A percentile compares a stretch with the other conserved stretches of the same genome.
phyloP scores from a whole-genome alignment of 2,329 filamentous ascomycete genomes.

The Ceratocystis variospora region DNA sequence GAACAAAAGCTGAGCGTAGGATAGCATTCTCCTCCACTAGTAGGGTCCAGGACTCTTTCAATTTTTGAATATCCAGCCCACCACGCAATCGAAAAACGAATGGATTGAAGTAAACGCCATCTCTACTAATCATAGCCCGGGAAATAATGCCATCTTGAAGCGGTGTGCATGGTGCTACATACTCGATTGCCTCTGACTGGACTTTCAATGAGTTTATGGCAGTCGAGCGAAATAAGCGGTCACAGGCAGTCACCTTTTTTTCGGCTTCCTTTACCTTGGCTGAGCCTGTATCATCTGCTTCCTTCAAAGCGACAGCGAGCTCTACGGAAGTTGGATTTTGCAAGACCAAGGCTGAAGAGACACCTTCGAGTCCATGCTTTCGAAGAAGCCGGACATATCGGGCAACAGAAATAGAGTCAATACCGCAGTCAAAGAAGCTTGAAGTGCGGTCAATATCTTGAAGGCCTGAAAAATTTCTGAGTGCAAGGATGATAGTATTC shows the following conservation, averaged over 20 bases:
- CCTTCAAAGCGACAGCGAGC: constrained; percentile 30
- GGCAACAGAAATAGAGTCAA: constrained; percentile 78
- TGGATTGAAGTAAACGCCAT: constrained; percentile 56
- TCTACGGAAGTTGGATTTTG: constrained; percentile 41
- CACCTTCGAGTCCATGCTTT: constrained; percentile 43
- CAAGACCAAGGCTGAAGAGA: constrained; percentile 54
- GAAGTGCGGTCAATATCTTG: constrained; percentile 38
- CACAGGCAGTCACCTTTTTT: constrained; percentile 50
- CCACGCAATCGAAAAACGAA: constrained; percentile 48
- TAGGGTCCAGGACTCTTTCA: constrained; percentile 45
- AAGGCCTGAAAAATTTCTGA: constrained; percentile 39
- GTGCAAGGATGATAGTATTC: constrained; percentile 35
- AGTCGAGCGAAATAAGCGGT: constrained; percentile 43
- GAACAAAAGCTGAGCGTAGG: constrained; percentile 57
- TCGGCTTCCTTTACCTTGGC: constrained; percentile 26
- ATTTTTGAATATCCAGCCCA: constrained; percentile 30
- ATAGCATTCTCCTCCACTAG: constrained; percentile 45
- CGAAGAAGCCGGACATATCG: constrained; percentile 53
- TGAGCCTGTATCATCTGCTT: background rate
- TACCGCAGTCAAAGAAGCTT: constrained; percentile 71
- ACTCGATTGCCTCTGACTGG: constrained; percentile 45
- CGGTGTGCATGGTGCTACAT: constrained; percentile 68
- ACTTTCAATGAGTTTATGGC: constrained; percentile 42
- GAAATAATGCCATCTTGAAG: constrained; percentile 79
- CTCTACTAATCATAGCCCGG: constrained; percentile 43